These are phyloP conservation scores for Cadophora sp. DNA, from an alignment of 2,329 filamentous ascomycete genomes.

Conservation along the genomic window DNA sequence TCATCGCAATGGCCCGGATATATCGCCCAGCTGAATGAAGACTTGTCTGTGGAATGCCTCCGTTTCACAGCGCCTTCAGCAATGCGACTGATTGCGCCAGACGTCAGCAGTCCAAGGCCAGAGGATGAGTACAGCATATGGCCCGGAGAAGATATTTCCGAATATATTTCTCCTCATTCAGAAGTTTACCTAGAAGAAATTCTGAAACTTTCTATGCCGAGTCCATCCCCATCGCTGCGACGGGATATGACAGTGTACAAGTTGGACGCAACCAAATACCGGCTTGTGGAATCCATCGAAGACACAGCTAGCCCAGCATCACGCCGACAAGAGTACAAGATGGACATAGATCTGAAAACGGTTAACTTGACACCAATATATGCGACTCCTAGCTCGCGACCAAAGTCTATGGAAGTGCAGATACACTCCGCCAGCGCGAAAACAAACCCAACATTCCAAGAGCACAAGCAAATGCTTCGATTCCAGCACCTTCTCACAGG, in stretches of 20 bases:
- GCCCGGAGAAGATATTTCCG: conserved; percentile 27
- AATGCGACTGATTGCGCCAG: conserved; percentile 23
- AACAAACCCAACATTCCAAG: conserved; percentile 27
- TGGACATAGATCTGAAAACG: conserved; percentile 31
- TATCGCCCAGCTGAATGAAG: conserved; percentile 26
- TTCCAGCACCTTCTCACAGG: conserved; percentile 28
- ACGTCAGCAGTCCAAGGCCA: conserved; percentile 12
- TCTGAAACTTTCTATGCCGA: conserved; percentile 27
- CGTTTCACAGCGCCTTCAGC: conserved; percentile 25
- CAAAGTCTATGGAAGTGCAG: conserved; percentile 22
- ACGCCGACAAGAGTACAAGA: conserved; percentile 25
- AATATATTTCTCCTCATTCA: conserved; percentile 26
- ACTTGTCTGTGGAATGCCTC: conserved; percentile 26
- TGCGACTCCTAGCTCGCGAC: conserved; percentile 28
- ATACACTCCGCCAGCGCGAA: conserved; percentile 21
- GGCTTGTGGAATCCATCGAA: conserved; percentile 25
- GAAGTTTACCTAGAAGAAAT: conserved; percentile 28
- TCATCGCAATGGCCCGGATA: conserved; percentile 27
- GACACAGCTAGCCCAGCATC: conserved; percentile 11
- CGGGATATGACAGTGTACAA: conserved; percentile 23
- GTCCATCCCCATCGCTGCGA: conserved; percentile 16
- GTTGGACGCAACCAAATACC: conserved; percentile 23
- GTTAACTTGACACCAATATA: conserved; percentile 27
- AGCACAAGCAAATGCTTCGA: conserved; percentile 21
- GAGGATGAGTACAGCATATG: conserved; percentile 25